These are phyloP conservation scores for Phialocephala subalpina DNA, from an alignment of 2,329 filamentous ascomycete species.

Conservation along the genomic window DNA sequence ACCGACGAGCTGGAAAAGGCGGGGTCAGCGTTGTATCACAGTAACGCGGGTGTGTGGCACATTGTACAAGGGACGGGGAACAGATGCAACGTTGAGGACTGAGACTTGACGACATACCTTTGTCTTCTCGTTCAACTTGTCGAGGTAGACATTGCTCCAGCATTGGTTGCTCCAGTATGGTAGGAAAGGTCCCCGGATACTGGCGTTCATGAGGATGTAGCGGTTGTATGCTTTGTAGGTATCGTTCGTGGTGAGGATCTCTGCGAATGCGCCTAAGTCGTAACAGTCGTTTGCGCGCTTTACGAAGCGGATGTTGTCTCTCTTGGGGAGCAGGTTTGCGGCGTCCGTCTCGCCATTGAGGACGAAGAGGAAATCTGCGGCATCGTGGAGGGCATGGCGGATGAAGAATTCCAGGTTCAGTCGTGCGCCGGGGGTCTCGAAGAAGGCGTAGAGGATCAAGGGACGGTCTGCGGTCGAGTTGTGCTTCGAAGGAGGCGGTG, in stretches of 20 bases:
- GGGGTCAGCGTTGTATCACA: slow-evolving; percentile 13
- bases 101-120: slow-evolving; percentile 31
- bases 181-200: slow-evolving; percentile 41
- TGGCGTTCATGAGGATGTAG: slow-evolving; percentile 42
- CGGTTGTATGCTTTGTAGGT: slow-evolving; percentile 39
- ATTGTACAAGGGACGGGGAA: not conserved
- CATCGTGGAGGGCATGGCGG: slow-evolving; percentile 37
- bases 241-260: slow-evolving; percentile 37
- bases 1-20: slow-evolving; percentile 36
- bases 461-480: slow-evolving; percentile 28
- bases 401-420: slow-evolving; percentile 40
- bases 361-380: slow-evolving; percentile 41
- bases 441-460: slow-evolving; percentile 41
- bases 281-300: slow-evolving; percentile 39
- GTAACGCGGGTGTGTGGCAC: not conserved
- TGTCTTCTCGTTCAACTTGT: slow-evolving; percentile 33
- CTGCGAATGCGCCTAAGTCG: slow-evolving; percentile 39
- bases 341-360: slow-evolving; percentile 39
- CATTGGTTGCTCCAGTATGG: slow-evolving; percentile 38
- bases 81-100: not conserved
- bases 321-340: slow-evolving; percentile 28
- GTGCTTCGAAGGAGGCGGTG: not conserved
- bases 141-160: slow-evolving; percentile 41
- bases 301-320: slow-evolving; percentile 34
- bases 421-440: slow-evolving; percentile 35